phyloP scores from a whole-genome alignment of 1,284 basidiomycete genomes.

The Inonotus hispidus region DNA sequence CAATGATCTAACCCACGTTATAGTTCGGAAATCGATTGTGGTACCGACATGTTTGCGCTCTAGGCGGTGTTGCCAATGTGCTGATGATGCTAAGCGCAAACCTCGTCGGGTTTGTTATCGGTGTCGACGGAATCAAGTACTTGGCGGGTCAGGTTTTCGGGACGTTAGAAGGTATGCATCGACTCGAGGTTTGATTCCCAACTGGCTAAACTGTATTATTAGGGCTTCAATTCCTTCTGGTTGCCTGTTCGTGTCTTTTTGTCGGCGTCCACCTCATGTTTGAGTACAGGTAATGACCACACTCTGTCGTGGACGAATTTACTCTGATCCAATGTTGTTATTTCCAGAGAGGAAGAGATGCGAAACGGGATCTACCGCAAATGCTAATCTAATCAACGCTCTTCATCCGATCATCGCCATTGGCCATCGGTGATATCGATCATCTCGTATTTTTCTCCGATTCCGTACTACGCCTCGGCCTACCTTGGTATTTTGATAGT shows the following conservation, averaged over 20 bases:
- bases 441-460: not conserved
- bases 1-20: not conserved
- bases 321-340: constrained; percentile 37
- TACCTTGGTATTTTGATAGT: not conserved
- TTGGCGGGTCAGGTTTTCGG: constrained; percentile 64
- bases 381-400: constrained; percentile 27
- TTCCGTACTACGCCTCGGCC: not conserved
- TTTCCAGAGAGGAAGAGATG: constrained; percentile 44
- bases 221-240: constrained; percentile 67
- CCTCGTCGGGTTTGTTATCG: constrained; percentile 93
- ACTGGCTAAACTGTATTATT: not conserved
- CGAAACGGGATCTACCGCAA: constrained; percentile 56
- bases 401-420: not conserved
- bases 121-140: constrained; percentile 76
- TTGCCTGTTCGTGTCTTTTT: constrained; percentile 67
- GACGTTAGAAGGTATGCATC: constrained; percentile 53
- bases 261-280: constrained; percentile 92
- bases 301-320: constrained; percentile 6
- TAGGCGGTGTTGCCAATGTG: constrained; percentile 84
- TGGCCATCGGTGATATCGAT: constrained; percentile 9
- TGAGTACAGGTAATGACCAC: constrained; percentile 67
- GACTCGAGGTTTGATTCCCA: constrained; percentile 19
- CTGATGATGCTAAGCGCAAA: constrained; percentile 93
- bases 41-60: constrained; percentile 85
- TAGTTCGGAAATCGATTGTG: constrained; percentile 68